Conservation (phyloP, 768 basidiomycete genomes). For the Tulasnella sp. region DNA sequence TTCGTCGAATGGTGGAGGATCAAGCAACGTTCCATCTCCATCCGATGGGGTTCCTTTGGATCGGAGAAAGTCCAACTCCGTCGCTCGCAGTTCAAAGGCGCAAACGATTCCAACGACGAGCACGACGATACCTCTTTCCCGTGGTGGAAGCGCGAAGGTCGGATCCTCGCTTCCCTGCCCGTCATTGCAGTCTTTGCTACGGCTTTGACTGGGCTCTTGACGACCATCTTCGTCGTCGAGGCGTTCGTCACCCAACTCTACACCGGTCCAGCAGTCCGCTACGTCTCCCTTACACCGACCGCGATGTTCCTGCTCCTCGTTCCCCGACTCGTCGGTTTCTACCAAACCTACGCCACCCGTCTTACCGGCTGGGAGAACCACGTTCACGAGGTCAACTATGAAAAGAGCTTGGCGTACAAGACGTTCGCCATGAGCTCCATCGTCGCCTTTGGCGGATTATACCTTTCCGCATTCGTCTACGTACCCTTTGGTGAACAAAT, state of each 20-base stretch:
- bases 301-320: slow-evolving; percentile 73
- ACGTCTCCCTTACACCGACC: slow-evolving; percentile 78
- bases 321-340: slow-evolving; percentile 67
- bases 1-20: slow-evolving; percentile 94
- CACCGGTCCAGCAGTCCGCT: slow-evolving; percentile 71
- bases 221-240: slow-evolving; percentile 77
- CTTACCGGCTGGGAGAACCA: slow-evolving; percentile 93
- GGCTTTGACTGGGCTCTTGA: slow-evolving; percentile 60
- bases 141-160: slow-evolving; percentile 69
- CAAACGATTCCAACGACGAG: slow-evolving; percentile 26
- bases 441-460: slow-evolving; percentile 87
- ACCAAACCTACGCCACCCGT: slow-evolving; percentile 55
- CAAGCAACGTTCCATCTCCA: slow-evolving; percentile 71
- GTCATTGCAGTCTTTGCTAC: slow-evolving; percentile 66
- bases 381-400: slow-evolving; percentile 64
- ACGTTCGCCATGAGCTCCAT: slow-evolving; percentile 82
- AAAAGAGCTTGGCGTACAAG: slow-evolving; percentile 77
- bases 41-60: slow-evolving; percentile 73
- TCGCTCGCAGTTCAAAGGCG: slow-evolving; percentile 48
- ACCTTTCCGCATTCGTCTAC: slow-evolving; percentile 90
- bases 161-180: slow-evolving; percentile 61
- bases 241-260: slow-evolving; percentile 87
- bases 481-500: slow-evolving; percentile 85
- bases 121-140: slow-evolving; percentile 32
- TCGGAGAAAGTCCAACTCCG: slow-evolving; percentile 69